phyloP scores from a whole-genome alignment of 257 asterid genomes.

The Solanum dulcamara region DNA sequence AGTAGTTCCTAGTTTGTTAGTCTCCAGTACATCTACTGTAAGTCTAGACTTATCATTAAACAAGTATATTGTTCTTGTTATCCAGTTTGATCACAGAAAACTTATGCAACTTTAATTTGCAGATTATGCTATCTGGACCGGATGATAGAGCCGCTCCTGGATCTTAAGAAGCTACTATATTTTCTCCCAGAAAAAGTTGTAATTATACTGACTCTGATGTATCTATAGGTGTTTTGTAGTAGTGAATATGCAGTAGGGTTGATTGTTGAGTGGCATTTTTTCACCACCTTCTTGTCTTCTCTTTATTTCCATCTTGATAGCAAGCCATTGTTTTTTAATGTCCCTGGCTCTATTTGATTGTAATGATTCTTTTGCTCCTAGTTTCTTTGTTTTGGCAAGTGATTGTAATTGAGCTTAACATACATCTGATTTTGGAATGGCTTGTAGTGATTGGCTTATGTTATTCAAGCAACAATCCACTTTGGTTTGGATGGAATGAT shows the following conservation, averaged over 20 bases:
- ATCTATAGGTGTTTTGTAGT: constrained; percentile 19
- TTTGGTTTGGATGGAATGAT: neutral
- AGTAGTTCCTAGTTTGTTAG: neutral
- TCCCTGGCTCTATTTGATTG: constrained; percentile 27
- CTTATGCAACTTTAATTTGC: constrained; percentile 1
- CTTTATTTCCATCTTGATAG: constrained; percentile 15
- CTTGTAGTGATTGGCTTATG: neutral
- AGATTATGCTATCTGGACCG: constrained; percentile 81
- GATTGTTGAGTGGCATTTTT: constrained; percentile 4
- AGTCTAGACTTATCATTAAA: neutral
- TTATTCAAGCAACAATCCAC: neutral
- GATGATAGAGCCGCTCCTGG: constrained; percentile 49
- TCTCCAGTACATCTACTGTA: constrained; percentile 20
- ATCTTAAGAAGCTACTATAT: constrained; percentile 8
- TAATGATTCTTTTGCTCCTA: neutral
- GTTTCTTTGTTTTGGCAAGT: neutral
- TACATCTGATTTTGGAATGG: neutral
- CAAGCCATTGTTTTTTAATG: constrained; percentile 38
- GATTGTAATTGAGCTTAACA: neutral
- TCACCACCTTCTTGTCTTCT: neutral
- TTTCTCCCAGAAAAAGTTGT: constrained; percentile 16
- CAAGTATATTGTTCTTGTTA: neutral
- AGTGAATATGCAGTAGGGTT: constrained; percentile 6
- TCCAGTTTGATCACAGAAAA: neutral
- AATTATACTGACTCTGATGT: constrained; percentile 23